Base-by-base conservation (phyloP, 495 filamentous ascomycete species). In the Aspergillus cavernicola region DNA sequence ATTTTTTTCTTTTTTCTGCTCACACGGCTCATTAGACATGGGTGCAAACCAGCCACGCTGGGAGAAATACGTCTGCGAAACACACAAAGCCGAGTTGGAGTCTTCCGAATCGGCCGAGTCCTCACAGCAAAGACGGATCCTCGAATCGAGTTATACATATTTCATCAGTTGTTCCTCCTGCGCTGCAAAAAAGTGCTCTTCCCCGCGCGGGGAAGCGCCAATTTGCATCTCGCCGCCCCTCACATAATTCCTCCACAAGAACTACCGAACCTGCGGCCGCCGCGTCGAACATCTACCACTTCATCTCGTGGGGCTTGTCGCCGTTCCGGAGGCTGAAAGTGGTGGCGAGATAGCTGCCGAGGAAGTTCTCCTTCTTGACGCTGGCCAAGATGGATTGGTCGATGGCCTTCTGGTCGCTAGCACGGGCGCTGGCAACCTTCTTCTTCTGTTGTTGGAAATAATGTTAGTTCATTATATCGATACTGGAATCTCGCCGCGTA, bases 261-360 rank as follows among this genome's bases (percentile, higher is more conserved):
- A 72, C 65, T 73, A 75, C 71, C 70, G 70, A 73, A 72, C 72
- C 70, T 68, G 68, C 69, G 69, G 69, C 72, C 67, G 64, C 69
- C 69, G 60, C 67, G 59, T 63, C 60, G 59, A 65, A 69, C 64
- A 65, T 73, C 72, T 90, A 92, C 84, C 85, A 92, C 76, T 86
- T 83, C 89, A 98, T 97, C 82, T 91, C 87, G 75, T 97, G 93
- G 74, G 95, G 93, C 83, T 89, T 88, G 81, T 98, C 93, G 69
- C 93, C 92, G 81, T 90, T 97, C 73, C 90, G 85, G 71, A 97
- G 85, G 82, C 87, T 92, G 85, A 97, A 99, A 64, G 83, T 87
- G 73, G 84, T 87, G 67, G 83, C 83, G 56, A 99, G 87, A 81
- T 97, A 97, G 70, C 84, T 86, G 68, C 83, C 72, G 68, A 99